Evolutionary conservation across 2,329 filamentous ascomycete species (phyloP).

Genomic region (Neonectria punicea): DNA sequence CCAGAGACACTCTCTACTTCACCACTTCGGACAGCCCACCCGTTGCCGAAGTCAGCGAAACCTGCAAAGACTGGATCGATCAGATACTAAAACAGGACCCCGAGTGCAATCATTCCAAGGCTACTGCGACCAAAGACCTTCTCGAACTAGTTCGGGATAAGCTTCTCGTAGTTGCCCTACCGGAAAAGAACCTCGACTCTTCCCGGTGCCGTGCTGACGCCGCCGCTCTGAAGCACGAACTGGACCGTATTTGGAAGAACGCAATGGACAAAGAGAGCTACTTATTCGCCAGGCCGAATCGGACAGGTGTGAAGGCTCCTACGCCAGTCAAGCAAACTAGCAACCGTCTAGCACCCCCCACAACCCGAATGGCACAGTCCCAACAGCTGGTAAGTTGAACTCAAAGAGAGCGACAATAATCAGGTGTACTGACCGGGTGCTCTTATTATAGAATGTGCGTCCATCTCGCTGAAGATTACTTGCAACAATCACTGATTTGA

Average conservation of each 20-base stretch:
- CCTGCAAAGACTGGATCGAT: constrained; percentile 2
- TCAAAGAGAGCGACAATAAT: not conserved
- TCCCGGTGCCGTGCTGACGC: constrained; percentile 15
- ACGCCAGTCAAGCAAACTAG: not conserved
- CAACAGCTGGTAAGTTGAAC: constrained; percentile 10
- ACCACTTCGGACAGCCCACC: not conserved
- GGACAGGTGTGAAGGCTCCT: not conserved
- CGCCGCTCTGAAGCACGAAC: not conserved
- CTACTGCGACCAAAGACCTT: constrained; percentile 19
- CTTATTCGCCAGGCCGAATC: constrained; percentile 12
- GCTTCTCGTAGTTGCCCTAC: constrained; percentile 22
- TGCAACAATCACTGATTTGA: not conserved
- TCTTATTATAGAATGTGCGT: constrained; percentile 3
- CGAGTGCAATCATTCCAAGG: constrained; percentile 9
- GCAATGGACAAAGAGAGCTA: constrained; percentile 10
- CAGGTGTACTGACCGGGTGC: not conserved
- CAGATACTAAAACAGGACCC: constrained; percentile 22
- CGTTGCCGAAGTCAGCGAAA: not conserved
- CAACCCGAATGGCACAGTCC: not conserved
- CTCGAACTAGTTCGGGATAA: constrained; percentile 13
- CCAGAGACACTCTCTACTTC: not conserved
- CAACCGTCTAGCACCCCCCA: not conserved
- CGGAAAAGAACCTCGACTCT: not conserved
- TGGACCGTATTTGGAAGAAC: not conserved
- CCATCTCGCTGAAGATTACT: not conserved